Evolutionary conservation across 169 alveolate species (phyloP).

Genomic region (Babesia bovis): DNA sequence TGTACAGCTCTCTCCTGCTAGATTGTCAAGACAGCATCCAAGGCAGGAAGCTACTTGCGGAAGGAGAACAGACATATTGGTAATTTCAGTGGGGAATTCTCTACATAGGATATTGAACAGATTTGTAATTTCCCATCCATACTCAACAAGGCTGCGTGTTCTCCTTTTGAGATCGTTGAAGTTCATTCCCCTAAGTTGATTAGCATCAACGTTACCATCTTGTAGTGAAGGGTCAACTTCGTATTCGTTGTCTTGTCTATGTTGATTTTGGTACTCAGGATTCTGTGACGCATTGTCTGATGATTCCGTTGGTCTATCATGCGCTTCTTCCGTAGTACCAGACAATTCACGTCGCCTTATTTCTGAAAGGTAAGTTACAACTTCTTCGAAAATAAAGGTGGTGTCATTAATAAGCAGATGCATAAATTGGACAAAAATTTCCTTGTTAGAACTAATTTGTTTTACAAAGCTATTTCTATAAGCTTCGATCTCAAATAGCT

Average conservation of each 20-base stretch:
- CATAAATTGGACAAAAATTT: conserved; percentile 82
- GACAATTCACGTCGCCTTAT: conserved; percentile 80
- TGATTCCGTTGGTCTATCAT: conserved; percentile 3
- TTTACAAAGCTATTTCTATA: conserved; percentile 72
- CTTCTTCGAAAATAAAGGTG: conserved; percentile 84
- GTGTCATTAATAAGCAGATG: conserved; percentile 85
- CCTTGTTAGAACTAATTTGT: conserved; percentile 70
- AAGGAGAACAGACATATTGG: conserved; percentile 72
- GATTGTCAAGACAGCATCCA: conserved; percentile 84
- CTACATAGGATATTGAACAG: conserved; percentile 74
- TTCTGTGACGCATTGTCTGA: conserved; percentile 1
- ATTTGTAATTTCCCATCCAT: conserved; percentile 74
- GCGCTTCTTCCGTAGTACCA: conserved; percentile 49
- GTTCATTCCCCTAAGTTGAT: conserved; percentile 54
- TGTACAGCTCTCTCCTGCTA: conserved; percentile 86
- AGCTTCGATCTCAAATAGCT: conserved; percentile 63
- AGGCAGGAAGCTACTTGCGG: conserved; percentile 86
- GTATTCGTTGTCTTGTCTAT: conserved; percentile 22
- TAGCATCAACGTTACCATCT: conserved; percentile 60
- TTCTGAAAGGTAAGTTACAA: conserved; percentile 83
- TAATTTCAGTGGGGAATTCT: conserved; percentile 68
- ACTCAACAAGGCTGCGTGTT: conserved; percentile 71
- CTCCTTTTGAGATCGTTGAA: conserved; percentile 69
- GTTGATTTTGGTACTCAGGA: conserved; percentile 50
- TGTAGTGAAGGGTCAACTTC: conserved; percentile 60